Evolutionary conservation across 192 early-diverging fungal genomes (phyloP).

Genomic region (Umbelopsis sp.): DNA sequence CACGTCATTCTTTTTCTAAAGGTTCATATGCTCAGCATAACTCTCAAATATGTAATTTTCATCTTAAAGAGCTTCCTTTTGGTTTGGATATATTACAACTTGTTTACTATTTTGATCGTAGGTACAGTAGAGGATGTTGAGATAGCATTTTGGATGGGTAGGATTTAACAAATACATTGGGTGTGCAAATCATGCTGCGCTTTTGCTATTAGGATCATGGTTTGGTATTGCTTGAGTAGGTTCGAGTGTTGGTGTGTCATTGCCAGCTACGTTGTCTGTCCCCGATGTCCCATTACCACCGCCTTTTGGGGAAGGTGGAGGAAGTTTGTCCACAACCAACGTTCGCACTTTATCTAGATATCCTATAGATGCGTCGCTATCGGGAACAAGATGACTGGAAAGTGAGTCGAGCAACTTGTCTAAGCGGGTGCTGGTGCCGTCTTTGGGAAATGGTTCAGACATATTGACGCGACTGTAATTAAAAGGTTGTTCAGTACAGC

Average conservation of each 20-base stretch:
- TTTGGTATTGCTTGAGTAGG: background rate
- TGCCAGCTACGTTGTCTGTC: background rate
- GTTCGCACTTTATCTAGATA: background rate
- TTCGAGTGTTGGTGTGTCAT: background rate
- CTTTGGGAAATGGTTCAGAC: constrained; percentile 1
- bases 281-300: background rate
- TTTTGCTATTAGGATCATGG: too few relatives aligned
- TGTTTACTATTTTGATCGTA: too few relatives aligned
- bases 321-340: background rate
- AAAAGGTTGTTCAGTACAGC: constrained; percentile 10
- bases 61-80: too few relatives aligned
- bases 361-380: background rate
- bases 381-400: background rate
- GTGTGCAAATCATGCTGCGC: too few relatives aligned
- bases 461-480: constrained; percentile 20
- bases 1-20: too few relatives aligned
- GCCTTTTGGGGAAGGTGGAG: background rate
- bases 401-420: constrained; percentile 22
- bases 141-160: too few relatives aligned
- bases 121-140: too few relatives aligned
- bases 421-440: constrained; percentile 22
- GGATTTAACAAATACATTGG: too few relatives aligned
- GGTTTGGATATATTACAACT: too few relatives aligned
- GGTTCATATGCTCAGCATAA: too few relatives aligned
- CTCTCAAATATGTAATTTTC: too few relatives aligned